phyloP scores from a whole-genome alignment of 257 asterid genomes.

The Rubia yunnanensis region DNA sequence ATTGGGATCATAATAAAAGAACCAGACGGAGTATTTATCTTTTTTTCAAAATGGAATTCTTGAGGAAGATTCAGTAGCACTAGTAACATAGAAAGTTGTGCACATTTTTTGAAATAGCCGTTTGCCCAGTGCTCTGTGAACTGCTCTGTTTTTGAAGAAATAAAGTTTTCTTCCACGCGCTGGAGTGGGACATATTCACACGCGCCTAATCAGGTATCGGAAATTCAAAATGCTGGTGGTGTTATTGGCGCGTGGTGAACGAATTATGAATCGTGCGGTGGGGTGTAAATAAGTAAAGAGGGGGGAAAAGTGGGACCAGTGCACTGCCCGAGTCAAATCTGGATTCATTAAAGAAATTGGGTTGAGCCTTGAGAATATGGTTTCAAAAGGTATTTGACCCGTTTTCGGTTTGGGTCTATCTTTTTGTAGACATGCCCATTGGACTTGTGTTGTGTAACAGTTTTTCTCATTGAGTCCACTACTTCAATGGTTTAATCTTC shows the following conservation, averaged over 20 bases:
- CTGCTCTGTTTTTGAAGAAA: not conserved
- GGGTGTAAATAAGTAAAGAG: slow-evolving; percentile 2
- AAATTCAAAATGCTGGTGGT: not conserved
- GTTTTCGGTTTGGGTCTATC: not conserved
- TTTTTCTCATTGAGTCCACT: too few relatives aligned
- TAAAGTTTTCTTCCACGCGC: slow-evolving; percentile 2
- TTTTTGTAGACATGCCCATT: not conserved
- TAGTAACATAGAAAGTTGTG: slow-evolving; percentile 33
- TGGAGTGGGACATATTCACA: not conserved
- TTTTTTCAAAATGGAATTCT: not conserved
- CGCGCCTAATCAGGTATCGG: not conserved
- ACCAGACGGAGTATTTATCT: too few relatives aligned
- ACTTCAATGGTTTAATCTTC: too few relatives aligned
- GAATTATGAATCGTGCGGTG: not conserved
- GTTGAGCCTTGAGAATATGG: not conserved
- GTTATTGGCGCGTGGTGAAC: not conserved
- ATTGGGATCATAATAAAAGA: too few relatives aligned
- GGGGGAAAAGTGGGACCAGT: slow-evolving; percentile 16
- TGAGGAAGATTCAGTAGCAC: not conserved
- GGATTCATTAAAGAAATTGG: slow-evolving; percentile 12
- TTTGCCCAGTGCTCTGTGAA: slow-evolving; percentile 13
- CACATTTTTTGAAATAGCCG: slow-evolving; percentile 32
- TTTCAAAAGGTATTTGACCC: not conserved
- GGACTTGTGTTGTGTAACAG: not conserved
- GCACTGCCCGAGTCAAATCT: slow-evolving; percentile 60